phyloP scores from a whole-genome alignment of 2,329 filamentous ascomycete species.

The Xylariaceae sp. region DNA sequence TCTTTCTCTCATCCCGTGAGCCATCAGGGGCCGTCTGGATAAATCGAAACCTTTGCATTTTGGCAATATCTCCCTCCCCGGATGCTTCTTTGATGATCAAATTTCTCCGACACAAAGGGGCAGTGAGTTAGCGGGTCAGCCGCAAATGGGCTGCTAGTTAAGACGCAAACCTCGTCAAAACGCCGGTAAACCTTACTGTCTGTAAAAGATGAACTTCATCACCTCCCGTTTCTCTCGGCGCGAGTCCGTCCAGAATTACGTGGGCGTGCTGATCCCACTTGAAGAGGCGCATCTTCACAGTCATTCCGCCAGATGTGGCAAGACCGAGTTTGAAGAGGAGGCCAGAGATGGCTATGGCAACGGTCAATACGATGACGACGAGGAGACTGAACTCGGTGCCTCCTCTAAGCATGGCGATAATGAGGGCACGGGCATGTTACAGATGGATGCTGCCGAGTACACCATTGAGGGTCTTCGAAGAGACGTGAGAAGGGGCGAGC shows the following conservation, averaged over 20 bases:
- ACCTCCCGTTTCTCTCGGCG: slow-evolving; percentile 24
- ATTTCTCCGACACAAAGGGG: too few species aligned
- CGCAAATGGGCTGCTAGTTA: too few species aligned
- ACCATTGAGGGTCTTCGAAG: slow-evolving; percentile 66
- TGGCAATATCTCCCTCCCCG: too few species aligned
- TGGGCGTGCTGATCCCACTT: slow-evolving; percentile 49
- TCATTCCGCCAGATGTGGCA: slow-evolving; percentile 46
- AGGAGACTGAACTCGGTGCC: slow-evolving; percentile 15
- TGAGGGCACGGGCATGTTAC: slow-evolving; percentile 48
- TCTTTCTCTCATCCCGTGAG: too few species aligned
- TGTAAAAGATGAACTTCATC: slow-evolving; percentile 19
- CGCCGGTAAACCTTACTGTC: too few species aligned
- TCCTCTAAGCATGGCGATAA: slow-evolving; percentile 29
- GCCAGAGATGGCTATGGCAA: slow-evolving; percentile 36
- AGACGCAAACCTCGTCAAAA: too few species aligned
- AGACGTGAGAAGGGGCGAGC: slow-evolving; percentile 60
- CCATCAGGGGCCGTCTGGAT: too few species aligned
- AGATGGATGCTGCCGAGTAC: slow-evolving; percentile 53
- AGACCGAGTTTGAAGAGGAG: slow-evolving; percentile 40
- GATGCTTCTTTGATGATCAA: too few species aligned
- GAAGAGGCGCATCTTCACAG: slow-evolving; percentile 55
- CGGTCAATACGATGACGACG: slow-evolving; percentile 23
- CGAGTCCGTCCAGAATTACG: slow-evolving; percentile 49
- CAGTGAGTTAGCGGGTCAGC: too few species aligned
- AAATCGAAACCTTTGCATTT: too few species aligned